A percentile compares a stretch with the other conserved stretches of the same genome.
Conservation (phyloP, 1,139 yeast genomes). For the Pichia sorboxylosa region DNA sequence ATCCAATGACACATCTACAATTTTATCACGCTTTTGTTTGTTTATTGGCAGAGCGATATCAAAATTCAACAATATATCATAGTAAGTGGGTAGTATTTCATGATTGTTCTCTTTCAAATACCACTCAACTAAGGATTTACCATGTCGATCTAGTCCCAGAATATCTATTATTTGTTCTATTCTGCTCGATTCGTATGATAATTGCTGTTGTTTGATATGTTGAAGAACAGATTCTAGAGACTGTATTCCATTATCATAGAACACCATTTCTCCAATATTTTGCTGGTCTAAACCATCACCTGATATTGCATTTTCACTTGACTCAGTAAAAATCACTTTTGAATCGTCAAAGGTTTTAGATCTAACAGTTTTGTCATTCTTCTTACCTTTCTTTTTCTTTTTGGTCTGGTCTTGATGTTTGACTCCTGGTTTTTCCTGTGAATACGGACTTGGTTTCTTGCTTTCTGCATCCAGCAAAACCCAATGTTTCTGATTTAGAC, state of each 20-base stretch:
- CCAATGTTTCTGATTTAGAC: background rate
- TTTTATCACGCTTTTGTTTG: conserved; percentile 1
- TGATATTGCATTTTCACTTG: too few species aligned
- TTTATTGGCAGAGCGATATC: background rate
- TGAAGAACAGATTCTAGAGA: too few species aligned
- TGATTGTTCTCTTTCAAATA: conserved; percentile 14
- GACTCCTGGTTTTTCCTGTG: background rate
- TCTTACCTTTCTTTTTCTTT: conserved; percentile 7
- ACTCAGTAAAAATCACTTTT: too few species aligned
- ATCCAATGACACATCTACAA: conserved; percentile 1
- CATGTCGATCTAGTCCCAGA: too few species aligned
- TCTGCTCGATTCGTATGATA: too few species aligned
- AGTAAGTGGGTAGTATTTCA: conserved; percentile 22
- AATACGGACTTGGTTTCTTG: background rate
- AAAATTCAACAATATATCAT: conserved; percentile 23
- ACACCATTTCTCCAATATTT: conserved; percentile 3
- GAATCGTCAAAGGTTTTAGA: too few species aligned
- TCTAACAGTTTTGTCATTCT: too few species aligned
- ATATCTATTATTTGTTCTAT: too few species aligned
- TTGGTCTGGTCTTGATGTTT: background rate
- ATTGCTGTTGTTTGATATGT: too few species aligned
- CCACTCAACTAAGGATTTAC: too few species aligned
- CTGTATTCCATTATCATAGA: too few species aligned
- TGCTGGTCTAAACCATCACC: conserved; percentile 7
- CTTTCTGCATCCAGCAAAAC: background rate